Evolutionary conservation across 139 green algal genomes (phyloP).

Genomic region (Medakamo hakoo): DNA sequence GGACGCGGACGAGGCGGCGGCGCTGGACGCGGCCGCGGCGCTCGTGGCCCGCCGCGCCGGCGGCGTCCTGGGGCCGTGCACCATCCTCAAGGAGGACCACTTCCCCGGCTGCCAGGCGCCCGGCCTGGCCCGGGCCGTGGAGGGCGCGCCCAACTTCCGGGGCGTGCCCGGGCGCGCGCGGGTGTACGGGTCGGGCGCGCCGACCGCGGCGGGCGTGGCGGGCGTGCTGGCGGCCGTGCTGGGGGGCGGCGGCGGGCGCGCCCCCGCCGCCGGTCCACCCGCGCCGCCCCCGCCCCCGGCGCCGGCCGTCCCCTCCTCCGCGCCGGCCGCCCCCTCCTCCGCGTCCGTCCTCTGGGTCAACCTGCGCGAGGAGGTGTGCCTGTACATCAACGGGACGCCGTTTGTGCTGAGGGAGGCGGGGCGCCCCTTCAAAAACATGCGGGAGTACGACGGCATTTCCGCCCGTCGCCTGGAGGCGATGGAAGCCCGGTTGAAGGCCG

Average conservation of each 20-base stretch:
- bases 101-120: slow-evolving; percentile 32
- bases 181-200: slow-evolving; percentile 78
- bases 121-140: slow-evolving; percentile 15
- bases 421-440: slow-evolving; percentile 84
- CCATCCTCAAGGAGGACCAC: slow-evolving; percentile 87
- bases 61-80: slow-evolving; percentile 48
- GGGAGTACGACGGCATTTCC: slow-evolving; percentile 86
- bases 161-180: slow-evolving; percentile 20
- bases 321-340: neutral
- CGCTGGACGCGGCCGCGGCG: slow-evolving; percentile 7
- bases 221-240: slow-evolving; percentile 27
- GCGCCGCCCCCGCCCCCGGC: neutral
- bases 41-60: slow-evolving; percentile 35
- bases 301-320: neutral
- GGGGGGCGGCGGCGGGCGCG: no score
- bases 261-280: no score
- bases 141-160: slow-evolving; percentile 71
- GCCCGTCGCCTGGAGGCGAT: slow-evolving; percentile 63
- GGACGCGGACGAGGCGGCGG: neutral
- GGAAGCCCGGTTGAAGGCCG: slow-evolving; percentile 75
- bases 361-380: slow-evolving; percentile 85
- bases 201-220: slow-evolving; percentile 64
- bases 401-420: slow-evolving; percentile 83
- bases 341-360: slow-evolving; percentile 70
- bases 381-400: slow-evolving; percentile 85